These are phyloP conservation scores for Hypoxylon sp. DNA, from an alignment of 2,329 filamentous ascomycete genomes.

Conservation along the genomic window DNA sequence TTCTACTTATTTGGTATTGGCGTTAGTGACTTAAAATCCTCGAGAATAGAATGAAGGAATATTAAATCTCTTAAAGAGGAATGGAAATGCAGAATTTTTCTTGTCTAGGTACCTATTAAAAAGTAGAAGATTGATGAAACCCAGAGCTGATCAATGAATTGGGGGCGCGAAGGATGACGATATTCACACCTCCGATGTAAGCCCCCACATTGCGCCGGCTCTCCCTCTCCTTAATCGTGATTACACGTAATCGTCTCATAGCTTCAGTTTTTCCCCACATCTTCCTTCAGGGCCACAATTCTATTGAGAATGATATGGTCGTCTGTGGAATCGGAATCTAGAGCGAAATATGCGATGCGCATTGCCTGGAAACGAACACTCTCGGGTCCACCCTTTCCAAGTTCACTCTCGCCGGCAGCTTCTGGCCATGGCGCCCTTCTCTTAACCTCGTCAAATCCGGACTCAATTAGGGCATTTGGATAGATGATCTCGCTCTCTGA, in stretches of 20 bases:
- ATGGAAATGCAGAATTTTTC: not conserved
- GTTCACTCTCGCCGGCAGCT: constrained; percentile 77
- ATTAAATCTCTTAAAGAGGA: not conserved
- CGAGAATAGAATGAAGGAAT: not conserved
- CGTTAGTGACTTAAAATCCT: not conserved
- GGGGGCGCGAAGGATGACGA: not conserved
- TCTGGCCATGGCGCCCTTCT: constrained; percentile 85
- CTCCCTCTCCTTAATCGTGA: not conserved
- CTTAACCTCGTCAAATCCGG: constrained; percentile 84
- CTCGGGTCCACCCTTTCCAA: constrained; percentile 75
- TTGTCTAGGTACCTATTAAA: constrained; percentile 7
- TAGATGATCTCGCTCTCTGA: constrained; percentile 87
- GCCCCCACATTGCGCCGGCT: not conserved
- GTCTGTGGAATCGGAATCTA: constrained; percentile 83
- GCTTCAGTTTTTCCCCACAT: constrained; percentile 73
- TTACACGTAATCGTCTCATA: not conserved
- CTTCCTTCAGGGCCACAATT: constrained; percentile 93
- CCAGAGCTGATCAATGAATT: not conserved
- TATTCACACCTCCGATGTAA: constrained; percentile 1
- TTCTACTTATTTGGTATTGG: not conserved
- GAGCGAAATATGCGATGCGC: constrained; percentile 85
- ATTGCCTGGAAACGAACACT: constrained; percentile 92
- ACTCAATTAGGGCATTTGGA: constrained; percentile 83
- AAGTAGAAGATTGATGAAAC: constrained; percentile 4
- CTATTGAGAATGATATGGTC: constrained; percentile 91